phyloP scores from a whole-genome alignment of 2,329 filamentous ascomycete genomes.

The Zymoseptoria ardabiliae region DNA sequence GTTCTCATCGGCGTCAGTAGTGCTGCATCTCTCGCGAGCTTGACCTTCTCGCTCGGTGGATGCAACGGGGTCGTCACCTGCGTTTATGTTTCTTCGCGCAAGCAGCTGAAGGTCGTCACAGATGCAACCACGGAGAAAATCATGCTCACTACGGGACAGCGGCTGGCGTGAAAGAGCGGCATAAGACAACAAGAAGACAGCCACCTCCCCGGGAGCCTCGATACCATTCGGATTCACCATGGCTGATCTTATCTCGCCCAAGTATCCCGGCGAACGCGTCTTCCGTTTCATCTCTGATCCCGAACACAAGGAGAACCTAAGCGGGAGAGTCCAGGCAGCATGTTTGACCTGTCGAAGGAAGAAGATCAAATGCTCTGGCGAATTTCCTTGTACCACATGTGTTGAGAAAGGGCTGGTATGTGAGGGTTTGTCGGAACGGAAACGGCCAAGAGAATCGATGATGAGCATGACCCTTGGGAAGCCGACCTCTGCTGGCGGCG shows the following conservation, averaged over 20 bases:
- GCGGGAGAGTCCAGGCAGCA: slow-evolving; percentile 21
- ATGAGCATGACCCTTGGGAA: not conserved
- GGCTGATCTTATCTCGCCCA: slow-evolving; percentile 8
- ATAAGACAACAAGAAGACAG: not conserved
- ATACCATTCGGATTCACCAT: not conserved
- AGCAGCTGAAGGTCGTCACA: not conserved
- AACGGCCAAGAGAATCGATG: slow-evolving; percentile 12
- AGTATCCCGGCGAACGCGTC: slow-evolving; percentile 5
- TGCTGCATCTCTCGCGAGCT: not conserved
- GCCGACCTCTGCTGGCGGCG: slow-evolving; percentile 3
- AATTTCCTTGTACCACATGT: slow-evolving; percentile 18
- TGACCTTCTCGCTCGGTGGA: not conserved
- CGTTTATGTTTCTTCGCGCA: not conserved
- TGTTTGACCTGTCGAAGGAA: slow-evolving; percentile 22
- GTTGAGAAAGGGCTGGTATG: slow-evolving; percentile 20
- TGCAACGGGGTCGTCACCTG: not conserved
- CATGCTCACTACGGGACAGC: not conserved
- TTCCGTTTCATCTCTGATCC: slow-evolving; percentile 23
- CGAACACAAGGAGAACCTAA: slow-evolving; percentile 23
- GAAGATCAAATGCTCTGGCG: slow-evolving; percentile 24
- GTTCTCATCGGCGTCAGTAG: not conserved
- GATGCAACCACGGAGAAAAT: not conserved
- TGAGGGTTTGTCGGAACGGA: slow-evolving; percentile 19
- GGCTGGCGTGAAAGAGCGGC: not conserved
- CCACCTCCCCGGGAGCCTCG: not conserved